phyloP scores from a whole-genome alignment of 2,329 filamentous ascomycete species.

The Phyllosticta paracitricarpa region DNA sequence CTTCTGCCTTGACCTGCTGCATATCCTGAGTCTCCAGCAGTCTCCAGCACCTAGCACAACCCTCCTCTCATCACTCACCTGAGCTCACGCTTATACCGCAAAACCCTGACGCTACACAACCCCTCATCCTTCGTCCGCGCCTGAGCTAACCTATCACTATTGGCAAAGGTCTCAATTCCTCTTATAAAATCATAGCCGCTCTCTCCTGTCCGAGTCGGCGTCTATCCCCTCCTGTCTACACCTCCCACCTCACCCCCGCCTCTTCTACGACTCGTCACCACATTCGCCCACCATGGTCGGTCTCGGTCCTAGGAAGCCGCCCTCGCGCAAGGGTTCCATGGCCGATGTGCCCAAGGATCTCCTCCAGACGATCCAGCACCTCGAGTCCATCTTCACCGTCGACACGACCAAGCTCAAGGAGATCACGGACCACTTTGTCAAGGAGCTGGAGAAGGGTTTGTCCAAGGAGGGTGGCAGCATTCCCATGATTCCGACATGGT shows the following conservation, averaged over 20 bases:
- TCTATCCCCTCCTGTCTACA: background rate
- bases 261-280: background rate
- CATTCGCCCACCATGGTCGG: constrained; percentile 48
- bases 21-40: background rate
- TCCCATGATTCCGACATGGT: constrained; percentile 98
- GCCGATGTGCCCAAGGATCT: constrained; percentile 82
- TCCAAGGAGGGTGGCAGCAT: constrained; percentile 85
- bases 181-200: background rate
- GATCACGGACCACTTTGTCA: constrained; percentile 81
- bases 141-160: background rate
- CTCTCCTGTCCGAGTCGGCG: background rate
- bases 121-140: background rate
- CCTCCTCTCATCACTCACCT: constrained; percentile 4
- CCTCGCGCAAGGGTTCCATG: constrained; percentile 77
- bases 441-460: constrained; percentile 81
- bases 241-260: background rate
- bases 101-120: background rate
- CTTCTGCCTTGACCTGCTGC: background rate
- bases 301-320: constrained; percentile 52
- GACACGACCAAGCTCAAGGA: constrained; percentile 71
- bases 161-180: background rate
- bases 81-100: constrained; percentile 7
- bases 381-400: constrained; percentile 79
- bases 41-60: background rate
- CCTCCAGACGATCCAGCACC: constrained; percentile 65